A percentile compares a stretch with the other conserved stretches of the same genome.
Evolutionary conservation across 495 filamentous ascomycete species (phyloP).

Genomic region (Zalerion maritima): DNA sequence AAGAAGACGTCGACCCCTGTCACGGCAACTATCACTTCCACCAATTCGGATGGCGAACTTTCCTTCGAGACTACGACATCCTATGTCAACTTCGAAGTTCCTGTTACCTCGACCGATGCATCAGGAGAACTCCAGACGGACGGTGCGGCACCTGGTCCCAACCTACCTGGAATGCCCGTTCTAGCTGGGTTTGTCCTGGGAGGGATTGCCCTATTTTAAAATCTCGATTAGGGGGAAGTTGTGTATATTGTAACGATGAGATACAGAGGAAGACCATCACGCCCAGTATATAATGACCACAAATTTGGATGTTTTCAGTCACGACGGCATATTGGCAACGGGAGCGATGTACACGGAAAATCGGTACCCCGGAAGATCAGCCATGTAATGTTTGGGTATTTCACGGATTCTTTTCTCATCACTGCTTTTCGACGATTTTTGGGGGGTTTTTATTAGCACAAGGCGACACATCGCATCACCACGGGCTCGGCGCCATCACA

Average conservation of each 20-base stretch:
- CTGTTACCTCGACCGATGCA: slow-evolving; percentile 7
- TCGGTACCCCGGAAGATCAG: too few species aligned
- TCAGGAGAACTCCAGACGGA: slow-evolving; percentile 23
- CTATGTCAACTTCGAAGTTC: slow-evolving; percentile 4
- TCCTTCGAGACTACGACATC: slow-evolving; percentile 14
- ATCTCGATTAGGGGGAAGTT: neutral
- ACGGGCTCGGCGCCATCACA: too few species aligned
- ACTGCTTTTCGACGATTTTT: too few species aligned
- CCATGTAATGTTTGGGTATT: too few species aligned
- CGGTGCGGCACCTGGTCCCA: slow-evolving; percentile 6
- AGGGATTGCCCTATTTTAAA: slow-evolving; percentile 7
- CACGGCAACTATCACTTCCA: slow-evolving; percentile 18
- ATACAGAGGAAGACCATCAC: too few species aligned
- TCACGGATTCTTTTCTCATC: too few species aligned
- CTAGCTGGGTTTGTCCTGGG: slow-evolving; percentile 16
- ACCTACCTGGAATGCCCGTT: slow-evolving; percentile 8
- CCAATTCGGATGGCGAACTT: slow-evolving; percentile 21
- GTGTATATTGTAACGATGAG: slow-evolving; percentile 1
- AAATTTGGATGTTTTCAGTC: too few species aligned
- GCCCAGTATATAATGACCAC: too few species aligned
- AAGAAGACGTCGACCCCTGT: slow-evolving; percentile 9
- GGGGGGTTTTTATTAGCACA: too few species aligned
- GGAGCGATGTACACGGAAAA: too few species aligned
- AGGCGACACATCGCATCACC: too few species aligned
- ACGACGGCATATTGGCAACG: too few species aligned